These are phyloP conservation scores for Globisporangium camurandrum DNA, from an alignment of 352 stramenopile species.

Conservation along the genomic window DNA sequence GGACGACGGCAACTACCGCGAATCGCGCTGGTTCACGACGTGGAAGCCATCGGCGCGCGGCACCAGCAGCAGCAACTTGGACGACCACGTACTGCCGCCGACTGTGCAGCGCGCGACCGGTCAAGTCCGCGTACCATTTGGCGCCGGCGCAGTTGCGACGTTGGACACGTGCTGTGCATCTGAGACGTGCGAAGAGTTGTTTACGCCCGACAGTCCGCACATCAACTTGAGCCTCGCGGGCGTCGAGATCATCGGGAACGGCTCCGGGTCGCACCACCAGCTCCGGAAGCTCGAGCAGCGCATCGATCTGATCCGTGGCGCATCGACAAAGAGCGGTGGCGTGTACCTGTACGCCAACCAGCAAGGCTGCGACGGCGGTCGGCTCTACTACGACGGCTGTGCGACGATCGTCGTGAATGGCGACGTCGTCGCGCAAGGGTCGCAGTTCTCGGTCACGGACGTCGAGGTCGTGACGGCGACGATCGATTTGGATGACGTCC, in stretches of 20 bases:
- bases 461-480: conserved; percentile 96
- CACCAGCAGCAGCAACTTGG: too few species aligned
- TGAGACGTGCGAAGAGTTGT: conserved; percentile 98
- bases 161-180: conserved; percentile 87
- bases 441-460: conserved; percentile 96
- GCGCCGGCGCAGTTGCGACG: conserved; percentile 66
- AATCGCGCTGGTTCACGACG: conserved; percentile 91
- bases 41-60: conserved; percentile 56
- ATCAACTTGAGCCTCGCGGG: conserved; percentile 91
- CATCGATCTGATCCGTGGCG: conserved; percentile 87
- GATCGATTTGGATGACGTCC: conserved; percentile 97
- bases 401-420: conserved; percentile 97
- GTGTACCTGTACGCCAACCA: conserved; percentile 99
- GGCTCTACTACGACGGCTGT: conserved; percentile 97
- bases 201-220: conserved; percentile 93
- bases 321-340: conserved; percentile 94
- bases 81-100: conserved; percentile 72
- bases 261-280: conserved; percentile 96
- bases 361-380: conserved; percentile 94
- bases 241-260: conserved; percentile 98
- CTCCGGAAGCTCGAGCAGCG: conserved; percentile 91
- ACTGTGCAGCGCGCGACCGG: conserved; percentile 81
- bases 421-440: conserved; percentile 92
- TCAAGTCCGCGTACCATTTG: conserved; percentile 75
- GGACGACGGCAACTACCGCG: conserved; percentile 97